Base-by-base conservation (phyloP, 192 early-diverging fungal species). In the Dispira simplex region DNA sequence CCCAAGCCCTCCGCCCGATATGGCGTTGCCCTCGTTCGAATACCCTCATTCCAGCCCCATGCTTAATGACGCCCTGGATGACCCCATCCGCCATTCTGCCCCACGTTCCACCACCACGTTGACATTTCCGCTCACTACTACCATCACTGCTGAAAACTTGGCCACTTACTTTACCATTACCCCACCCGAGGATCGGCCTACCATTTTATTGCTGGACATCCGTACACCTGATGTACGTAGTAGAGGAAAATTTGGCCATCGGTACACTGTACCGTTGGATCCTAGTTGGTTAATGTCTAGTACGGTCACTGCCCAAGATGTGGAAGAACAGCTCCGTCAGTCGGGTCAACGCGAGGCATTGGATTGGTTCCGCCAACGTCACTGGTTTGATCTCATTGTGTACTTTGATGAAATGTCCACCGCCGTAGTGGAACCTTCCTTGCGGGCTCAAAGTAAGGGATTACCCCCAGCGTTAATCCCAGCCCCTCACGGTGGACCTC, bases 171-270 rank as follows among this genome's bases (percentile, higher is more conserved):
- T 84, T 44, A 43, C 58, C 32, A 12, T 43, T 62, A 27, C 64
- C 20, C 65, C 74, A 45, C 21, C 56, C 48, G 56, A 71, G 0
- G 54, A 44, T 18, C 70, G 75, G 9, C 75, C 79, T 0, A 72
- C 70, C 13, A 53, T 88, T 8, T 63, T 95, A 25, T 62, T 94
- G 20, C 70, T 95, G 63, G 92, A 95, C 71, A 79, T 92, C 12
- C 79, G 92, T 14, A 79, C 81, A 43, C 78, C 80, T 46, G 81
- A 87, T 27, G 75, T 86, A 43, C 91, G 75, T 70, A 71, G 73
- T 0, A 75, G 73, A 59, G 88, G 85, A 1, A 86, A 81, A 13
- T 79, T 95, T 46, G 82, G 81, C 48, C 81, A 85, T 67, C 68
- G 67, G 27, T 70, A 77, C 63, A 71, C 85, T 16, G 83, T 91